phyloP scores from a whole-genome alignment of 441 rosid genomes.

The Iberis amara region DNA sequence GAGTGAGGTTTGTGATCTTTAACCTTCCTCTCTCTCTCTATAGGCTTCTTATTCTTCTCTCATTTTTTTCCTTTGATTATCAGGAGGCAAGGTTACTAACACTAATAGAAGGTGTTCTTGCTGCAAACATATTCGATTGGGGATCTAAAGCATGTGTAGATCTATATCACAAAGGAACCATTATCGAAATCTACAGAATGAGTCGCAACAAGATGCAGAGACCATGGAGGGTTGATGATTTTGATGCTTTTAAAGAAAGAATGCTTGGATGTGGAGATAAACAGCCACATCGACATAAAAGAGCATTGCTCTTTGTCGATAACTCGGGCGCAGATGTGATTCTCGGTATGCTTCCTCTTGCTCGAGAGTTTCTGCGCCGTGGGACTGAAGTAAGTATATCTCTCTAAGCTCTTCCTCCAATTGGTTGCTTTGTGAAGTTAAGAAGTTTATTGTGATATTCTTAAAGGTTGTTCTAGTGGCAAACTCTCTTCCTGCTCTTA shows the following conservation, averaged over 20 bases:
- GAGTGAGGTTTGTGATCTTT: constrained; percentile 57
- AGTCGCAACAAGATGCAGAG: constrained; percentile 97
- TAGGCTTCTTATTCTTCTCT: background rate
- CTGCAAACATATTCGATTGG: constrained; percentile 99
- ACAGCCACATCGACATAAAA: constrained; percentile 69
- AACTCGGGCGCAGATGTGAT: constrained; percentile 95
- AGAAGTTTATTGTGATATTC: constrained; percentile 24
- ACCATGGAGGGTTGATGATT: constrained; percentile 98
- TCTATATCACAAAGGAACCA: constrained; percentile 93
- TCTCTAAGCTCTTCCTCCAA: constrained; percentile 7
- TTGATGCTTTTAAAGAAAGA: constrained; percentile 80
- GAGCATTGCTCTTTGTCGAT: constrained; percentile 95
- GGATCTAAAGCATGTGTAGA: constrained; percentile 99
- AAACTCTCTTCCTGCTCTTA: constrained; percentile 94
- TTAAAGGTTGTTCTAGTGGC: constrained; percentile 98
- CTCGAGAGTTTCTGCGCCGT: constrained; percentile 85
- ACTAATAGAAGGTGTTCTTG: constrained; percentile 91
- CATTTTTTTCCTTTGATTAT: constrained; percentile 15
- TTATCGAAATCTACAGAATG: constrained; percentile 97
- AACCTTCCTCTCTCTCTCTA: constrained; percentile 4
- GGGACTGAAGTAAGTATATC: constrained; percentile 78
- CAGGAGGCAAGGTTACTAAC: constrained; percentile 88
- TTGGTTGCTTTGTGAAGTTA: too few species aligned
- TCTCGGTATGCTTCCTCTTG: constrained; percentile 97
- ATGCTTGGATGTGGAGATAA: constrained; percentile 64